phyloP scores from a whole-genome alignment of 1,284 basidiomycete species.

The Cutaneotrichosporon sp. region DNA sequence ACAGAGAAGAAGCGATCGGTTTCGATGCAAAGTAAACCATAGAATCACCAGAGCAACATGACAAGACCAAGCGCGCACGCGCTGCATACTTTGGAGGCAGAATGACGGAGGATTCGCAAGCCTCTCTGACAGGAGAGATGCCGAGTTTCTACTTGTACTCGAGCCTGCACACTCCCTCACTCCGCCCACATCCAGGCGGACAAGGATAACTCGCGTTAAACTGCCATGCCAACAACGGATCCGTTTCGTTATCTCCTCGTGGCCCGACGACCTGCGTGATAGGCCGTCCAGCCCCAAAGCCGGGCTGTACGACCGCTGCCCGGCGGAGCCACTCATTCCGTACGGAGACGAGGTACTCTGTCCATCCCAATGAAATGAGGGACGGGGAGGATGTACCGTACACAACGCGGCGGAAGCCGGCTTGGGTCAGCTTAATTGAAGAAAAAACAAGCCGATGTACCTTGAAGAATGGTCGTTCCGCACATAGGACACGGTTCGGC shows the following conservation, averaged over 20 bases:
- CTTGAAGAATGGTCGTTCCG: slow-evolving; percentile 9
- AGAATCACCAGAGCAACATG: too few relatives aligned
- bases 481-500: slow-evolving; percentile 14
- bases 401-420: slow-evolving; percentile 10
- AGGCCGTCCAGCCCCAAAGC: slow-evolving; percentile 4
- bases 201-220: not conserved
- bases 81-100: too few relatives aligned
- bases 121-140: too few relatives aligned
- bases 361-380: slow-evolving; percentile 8
- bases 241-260: not conserved
- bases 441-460: not conserved
- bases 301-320: slow-evolving; percentile 8
- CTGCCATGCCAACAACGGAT: slow-evolving; percentile 6
- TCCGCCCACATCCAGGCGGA: not conserved
- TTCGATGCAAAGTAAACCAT: too few relatives aligned
- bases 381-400: slow-evolving; percentile 8
- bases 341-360: slow-evolving; percentile 12
- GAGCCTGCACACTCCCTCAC: not conserved
- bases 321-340: slow-evolving; percentile 9
- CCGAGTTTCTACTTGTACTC: too few relatives aligned
- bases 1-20: too few relatives aligned
- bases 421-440: not conserved
- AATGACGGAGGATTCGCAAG: too few relatives aligned
- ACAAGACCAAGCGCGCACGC: too few relatives aligned
- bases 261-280: slow-evolving; percentile 5